phyloP scores from a whole-genome alignment of 192 early-diverging fungal species.

The Gryganskiella cystojenkinii region DNA sequence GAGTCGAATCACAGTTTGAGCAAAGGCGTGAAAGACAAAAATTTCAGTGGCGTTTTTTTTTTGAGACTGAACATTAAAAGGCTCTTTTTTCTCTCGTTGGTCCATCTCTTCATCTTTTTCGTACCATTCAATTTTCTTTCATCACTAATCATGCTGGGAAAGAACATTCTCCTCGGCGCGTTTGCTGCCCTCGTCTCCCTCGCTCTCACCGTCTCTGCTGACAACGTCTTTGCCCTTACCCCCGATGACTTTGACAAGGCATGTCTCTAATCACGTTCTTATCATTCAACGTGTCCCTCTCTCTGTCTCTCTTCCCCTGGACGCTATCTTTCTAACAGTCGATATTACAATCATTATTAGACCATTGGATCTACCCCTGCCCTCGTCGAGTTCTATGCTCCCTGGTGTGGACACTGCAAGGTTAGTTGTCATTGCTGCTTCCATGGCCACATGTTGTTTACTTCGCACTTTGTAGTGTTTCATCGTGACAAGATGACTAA shows the following conservation, averaged over 20 bases:
- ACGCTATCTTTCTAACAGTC: neutral
- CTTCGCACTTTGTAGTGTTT: neutral
- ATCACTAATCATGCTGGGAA: conserved; percentile 35
- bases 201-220: conserved; percentile 33
- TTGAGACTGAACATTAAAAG: neutral
- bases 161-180: conserved; percentile 41
- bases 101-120: neutral
- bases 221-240: conserved; percentile 39
- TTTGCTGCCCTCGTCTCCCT: conserved; percentile 37
- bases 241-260: conserved; percentile 45
- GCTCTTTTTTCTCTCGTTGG: neutral
- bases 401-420: conserved; percentile 91
- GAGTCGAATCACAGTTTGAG: too few relatives aligned
- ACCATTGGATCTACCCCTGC: conserved; percentile 56
- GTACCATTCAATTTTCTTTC: neutral
- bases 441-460: neutral
- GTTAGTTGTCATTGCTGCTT: conserved; percentile 28
- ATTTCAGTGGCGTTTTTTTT: neutral
- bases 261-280: too few relatives aligned
- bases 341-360: conserved; percentile 2
- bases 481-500: conserved; percentile 22
- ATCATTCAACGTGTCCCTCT: too few relatives aligned
- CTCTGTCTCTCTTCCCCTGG: neutral
- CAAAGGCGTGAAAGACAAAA: too few relatives aligned
- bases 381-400: conserved; percentile 94